Evolutionary conservation across 139 green algal genomes (phyloP).

Genomic region (Pseudopediastrum boryanum): DNA sequence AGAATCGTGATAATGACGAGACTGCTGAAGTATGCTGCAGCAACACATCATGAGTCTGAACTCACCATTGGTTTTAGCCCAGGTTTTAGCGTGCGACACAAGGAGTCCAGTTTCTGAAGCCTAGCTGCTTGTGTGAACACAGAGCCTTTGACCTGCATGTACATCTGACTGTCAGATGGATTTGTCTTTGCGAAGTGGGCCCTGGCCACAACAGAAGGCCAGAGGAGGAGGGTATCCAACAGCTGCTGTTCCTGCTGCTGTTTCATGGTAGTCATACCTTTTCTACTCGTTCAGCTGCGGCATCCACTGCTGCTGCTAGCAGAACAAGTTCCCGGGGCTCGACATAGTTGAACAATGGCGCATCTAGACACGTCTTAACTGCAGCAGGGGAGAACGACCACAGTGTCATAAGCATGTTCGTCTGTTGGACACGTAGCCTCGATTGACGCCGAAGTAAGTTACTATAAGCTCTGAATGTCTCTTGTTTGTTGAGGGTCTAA

Average conservation of each 20-base stretch:
- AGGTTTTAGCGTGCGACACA: constrained; percentile 25
- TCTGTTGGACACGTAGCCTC: too few species aligned
- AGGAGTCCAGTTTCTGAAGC: constrained; percentile 7
- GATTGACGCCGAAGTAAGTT: too few species aligned
- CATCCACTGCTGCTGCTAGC: constrained; percentile 47
- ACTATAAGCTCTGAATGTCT: too few species aligned
- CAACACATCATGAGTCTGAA: background rate
- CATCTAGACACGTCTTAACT: constrained; percentile 51
- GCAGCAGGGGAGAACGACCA: constrained; percentile 17
- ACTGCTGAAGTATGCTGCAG: background rate
- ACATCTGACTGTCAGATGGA: background rate
- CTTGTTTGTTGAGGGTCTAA: background rate
- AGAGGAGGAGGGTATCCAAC: background rate
- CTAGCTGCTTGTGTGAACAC: constrained; percentile 15
- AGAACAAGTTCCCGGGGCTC: constrained; percentile 39
- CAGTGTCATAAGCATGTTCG: background rate
- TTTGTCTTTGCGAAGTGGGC: background rate
- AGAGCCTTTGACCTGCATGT: constrained; percentile 32
- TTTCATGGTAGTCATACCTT: constrained; percentile 31
- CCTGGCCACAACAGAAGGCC: background rate
- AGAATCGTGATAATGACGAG: background rate
- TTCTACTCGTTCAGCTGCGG: constrained; percentile 48
- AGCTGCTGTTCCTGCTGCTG: constrained; percentile 38
- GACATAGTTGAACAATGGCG: constrained; percentile 36
- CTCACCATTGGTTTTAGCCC: constrained; percentile 31